Percentiles rank a stretch among this genome's conserved stretches.
Evolutionary conservation across 1,284 basidiomycete species (phyloP).

Genomic region (Leccinum subspadiceum): DNA sequence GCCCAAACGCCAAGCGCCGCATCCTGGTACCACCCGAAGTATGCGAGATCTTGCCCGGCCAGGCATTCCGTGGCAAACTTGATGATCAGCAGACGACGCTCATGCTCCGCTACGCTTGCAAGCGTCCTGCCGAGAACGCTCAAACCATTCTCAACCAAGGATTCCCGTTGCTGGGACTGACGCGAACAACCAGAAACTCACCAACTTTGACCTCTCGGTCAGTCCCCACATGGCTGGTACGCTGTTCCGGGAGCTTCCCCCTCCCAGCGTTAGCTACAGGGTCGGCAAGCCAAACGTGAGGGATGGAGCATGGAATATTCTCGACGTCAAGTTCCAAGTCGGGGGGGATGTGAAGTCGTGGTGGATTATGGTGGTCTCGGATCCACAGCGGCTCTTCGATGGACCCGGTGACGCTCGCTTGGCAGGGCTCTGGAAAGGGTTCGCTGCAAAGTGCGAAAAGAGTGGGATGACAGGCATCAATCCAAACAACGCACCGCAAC

Average conservation of each 20-base stretch:
- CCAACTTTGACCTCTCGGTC: constrained; percentile 56
- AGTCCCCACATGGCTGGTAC: constrained; percentile 55
- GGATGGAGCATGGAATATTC: constrained; percentile 72
- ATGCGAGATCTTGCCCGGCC: constrained; percentile 59
- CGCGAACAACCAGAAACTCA: constrained; percentile 32
- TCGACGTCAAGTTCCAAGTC: constrained; percentile 61
- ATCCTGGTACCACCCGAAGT: constrained; percentile 64
- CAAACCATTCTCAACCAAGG: constrained; percentile 55
- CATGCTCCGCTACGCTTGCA: constrained; percentile 68
- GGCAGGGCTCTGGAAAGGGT: constrained; percentile 43
- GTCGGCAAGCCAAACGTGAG: constrained; percentile 41
- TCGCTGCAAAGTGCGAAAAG: constrained; percentile 47
- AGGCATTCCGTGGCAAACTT: constrained; percentile 53
- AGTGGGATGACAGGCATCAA: constrained; percentile 49
- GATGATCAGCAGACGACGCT: constrained; percentile 50
- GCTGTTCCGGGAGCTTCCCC: constrained; percentile 58
- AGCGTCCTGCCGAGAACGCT: constrained; percentile 57
- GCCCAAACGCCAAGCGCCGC: constrained; percentile 37
- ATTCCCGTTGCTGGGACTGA: constrained; percentile 52
- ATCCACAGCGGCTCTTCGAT: constrained; percentile 39
- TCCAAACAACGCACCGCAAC: constrained; percentile 30
- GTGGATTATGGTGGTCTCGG: constrained; percentile 60
- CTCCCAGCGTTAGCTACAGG: constrained; percentile 57
- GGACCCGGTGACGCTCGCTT: constrained; percentile 44
- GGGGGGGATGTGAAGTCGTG: constrained; percentile 49